Evolutionary conservation across 352 stramenopile genomes (phyloP), one percentile per base, ranked within the genome.

Genomic region (Aphanomyces invadans): DNA sequence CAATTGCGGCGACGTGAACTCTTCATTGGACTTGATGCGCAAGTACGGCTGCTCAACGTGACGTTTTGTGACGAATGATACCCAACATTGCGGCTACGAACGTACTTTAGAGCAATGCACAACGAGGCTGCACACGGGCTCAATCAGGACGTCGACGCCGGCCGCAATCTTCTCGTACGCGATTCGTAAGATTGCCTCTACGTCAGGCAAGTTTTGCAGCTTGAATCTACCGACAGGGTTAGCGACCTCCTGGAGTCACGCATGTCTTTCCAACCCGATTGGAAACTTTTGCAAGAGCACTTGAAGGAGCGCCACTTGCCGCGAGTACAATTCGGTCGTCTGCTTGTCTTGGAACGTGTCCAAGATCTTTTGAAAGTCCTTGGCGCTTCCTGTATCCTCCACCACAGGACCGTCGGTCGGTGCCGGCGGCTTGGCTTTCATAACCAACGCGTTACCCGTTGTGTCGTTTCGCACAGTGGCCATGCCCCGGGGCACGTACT

Each of bases 1-100:
- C 26, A 90, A 60, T 33, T 59, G 69, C 10, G 83, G 74, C 36
- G 87, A 81, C 38, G 74, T 78, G 52, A 90, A 78, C 62, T 93
- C 83, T 68, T 93, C 85, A 60, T 93, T 93, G 0, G 81, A 74
- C 52, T 89, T 90, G 36, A 79, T 74, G 1, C 85, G 77, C 15
- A 89, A 49, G 55, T 90, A 90, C 0, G 83, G 79, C 85, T 92
- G n/a, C n/a, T n/a, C n/a, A n/a, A n/a, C n/a, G n/a, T n/a, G n/a
- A n/a, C n/a, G n/a, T n/a, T n/a, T n/a, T n/a, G n/a, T n/a, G n/a
- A n/a, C n/a, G n/a, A n/a, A n/a, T n/a, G n/a, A n/a, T n/a, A n/a
- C n/a, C n/a, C n/a, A n/a, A n/a, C n/a, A n/a, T n/a, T n/a, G n/a
- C 52, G 31, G 15, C 5, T 25, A 5, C 4, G 4, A 2, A 29